Evolutionary conservation across 2,329 filamentous ascomycete species (phyloP).

Genomic region (Penicillium sp.): DNA sequence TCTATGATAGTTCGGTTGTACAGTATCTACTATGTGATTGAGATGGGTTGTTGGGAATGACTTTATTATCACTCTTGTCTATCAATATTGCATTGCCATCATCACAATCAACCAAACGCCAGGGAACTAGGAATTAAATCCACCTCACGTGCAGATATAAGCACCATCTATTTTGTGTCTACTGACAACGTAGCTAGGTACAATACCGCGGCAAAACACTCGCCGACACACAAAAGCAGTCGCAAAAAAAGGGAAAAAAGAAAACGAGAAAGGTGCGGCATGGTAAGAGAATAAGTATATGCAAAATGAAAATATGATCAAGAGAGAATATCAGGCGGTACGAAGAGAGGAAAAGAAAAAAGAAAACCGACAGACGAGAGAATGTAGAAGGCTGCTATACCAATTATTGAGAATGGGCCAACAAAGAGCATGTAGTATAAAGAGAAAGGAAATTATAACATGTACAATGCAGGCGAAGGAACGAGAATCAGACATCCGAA

Average conservation of each 20-base stretch:
- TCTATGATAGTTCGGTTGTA: background rate
- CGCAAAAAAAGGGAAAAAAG: slow-evolving; percentile 1
- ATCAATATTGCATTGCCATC: too few relatives aligned
- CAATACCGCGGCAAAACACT: slow-evolving; percentile 8
- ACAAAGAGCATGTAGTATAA: background rate
- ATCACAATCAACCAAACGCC: background rate
- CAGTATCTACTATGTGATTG: background rate
- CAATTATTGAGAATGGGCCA: background rate
- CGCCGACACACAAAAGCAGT: background rate
- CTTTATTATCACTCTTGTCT: background rate
- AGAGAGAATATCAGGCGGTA: slow-evolving; percentile 15
- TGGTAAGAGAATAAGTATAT: slow-evolving; percentile 11
- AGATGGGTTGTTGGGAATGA: too few relatives aligned
- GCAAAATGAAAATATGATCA: slow-evolving; percentile 8
- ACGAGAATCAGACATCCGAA: slow-evolving; percentile 2
- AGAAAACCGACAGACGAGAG: slow-evolving; percentile 1
- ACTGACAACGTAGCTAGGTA: slow-evolving; percentile 20
- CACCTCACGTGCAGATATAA: slow-evolving; percentile 3
- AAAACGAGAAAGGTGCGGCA: background rate
- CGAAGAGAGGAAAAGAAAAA: slow-evolving; percentile 5
- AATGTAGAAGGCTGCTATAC: background rate
- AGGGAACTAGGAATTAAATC: background rate
- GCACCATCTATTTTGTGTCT: slow-evolving; percentile 22
- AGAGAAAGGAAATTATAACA: slow-evolving; percentile 16
- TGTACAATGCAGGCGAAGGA: slow-evolving; percentile 14